phyloP scores from a whole-genome alignment of 1,284 basidiomycete species.

The Cryptococcus sp. region DNA sequence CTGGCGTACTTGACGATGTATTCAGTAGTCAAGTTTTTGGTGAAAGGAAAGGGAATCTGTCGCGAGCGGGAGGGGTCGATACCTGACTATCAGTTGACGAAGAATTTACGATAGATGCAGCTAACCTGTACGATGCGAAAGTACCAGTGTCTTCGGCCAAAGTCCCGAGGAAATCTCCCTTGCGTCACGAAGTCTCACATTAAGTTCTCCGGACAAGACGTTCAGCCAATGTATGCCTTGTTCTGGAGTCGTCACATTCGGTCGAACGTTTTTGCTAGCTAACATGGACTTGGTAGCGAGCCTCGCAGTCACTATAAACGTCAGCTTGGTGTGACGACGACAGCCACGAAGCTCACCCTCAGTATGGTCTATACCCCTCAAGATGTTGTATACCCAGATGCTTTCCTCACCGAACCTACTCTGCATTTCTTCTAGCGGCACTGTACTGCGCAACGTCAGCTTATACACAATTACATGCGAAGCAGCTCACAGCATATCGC shows the following conservation, averaged over 20 bases:
- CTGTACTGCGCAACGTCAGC: slow-evolving; percentile 30
- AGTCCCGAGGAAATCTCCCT: slow-evolving; percentile 66
- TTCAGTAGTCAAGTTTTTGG: slow-evolving; percentile 66
- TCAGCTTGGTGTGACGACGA: background rate
- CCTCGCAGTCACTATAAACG: slow-evolving; percentile 73
- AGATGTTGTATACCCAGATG: slow-evolving; percentile 83
- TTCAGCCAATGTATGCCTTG: slow-evolving; percentile 86
- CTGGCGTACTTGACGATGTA: slow-evolving; percentile 71
- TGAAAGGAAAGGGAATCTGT: slow-evolving; percentile 78
- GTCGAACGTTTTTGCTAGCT: slow-evolving; percentile 82
- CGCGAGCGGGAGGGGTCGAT: slow-evolving; percentile 65
- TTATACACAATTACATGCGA: background rate
- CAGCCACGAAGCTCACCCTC: slow-evolving; percentile 60
- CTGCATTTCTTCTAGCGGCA: slow-evolving; percentile 53
- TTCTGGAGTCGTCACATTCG: slow-evolving; percentile 63
- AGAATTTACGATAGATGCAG: slow-evolving; percentile 9
- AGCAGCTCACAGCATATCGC: slow-evolving; percentile 68
- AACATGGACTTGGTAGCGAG: slow-evolving; percentile 83
- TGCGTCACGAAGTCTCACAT: slow-evolving; percentile 76
- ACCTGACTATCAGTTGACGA: slow-evolving; percentile 49
- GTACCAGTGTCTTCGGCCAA: slow-evolving; percentile 88
- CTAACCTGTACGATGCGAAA: slow-evolving; percentile 67
- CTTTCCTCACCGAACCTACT: slow-evolving; percentile 53
- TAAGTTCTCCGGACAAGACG: slow-evolving; percentile 83
- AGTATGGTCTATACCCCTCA: slow-evolving; percentile 77